A percentile compares a stretch with the other conserved stretches of the same genome.
phyloP scores from a whole-genome alignment of 768 basidiomycete genomes.

The Agrocybe praecox region DNA sequence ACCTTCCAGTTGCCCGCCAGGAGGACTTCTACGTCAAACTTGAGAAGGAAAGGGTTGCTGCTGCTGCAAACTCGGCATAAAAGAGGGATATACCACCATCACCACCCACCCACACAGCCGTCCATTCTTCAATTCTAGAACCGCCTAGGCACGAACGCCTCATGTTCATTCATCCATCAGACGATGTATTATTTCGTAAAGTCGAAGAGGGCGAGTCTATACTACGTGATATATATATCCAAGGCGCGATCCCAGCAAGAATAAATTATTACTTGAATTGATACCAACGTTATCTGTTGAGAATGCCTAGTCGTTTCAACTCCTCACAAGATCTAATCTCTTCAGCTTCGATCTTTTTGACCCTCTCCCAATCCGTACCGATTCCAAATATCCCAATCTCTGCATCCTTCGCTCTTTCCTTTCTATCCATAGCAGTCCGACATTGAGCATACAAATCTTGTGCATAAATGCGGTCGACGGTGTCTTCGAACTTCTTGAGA shows the following conservation, averaged over 20 bases:
- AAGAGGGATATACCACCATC: not conserved
- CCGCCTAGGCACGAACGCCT: slow-evolving; percentile 14
- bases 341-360: slow-evolving; percentile 71
- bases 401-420: slow-evolving; percentile 70
- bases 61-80: slow-evolving; percentile 11
- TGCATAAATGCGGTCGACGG: slow-evolving; percentile 76
- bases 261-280: slow-evolving; percentile 22
- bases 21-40: slow-evolving; percentile 88
- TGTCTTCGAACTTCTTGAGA: slow-evolving; percentile 68
- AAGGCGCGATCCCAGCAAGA: slow-evolving; percentile 18
- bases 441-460: slow-evolving; percentile 73
- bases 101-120: slow-evolving; percentile 4
- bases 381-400: slow-evolving; percentile 90
- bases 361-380: slow-evolving; percentile 91
- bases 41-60: slow-evolving; percentile 59
- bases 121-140: slow-evolving; percentile 21
- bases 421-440: slow-evolving; percentile 64
- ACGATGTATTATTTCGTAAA: slow-evolving; percentile 16
- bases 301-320: slow-evolving; percentile 62
- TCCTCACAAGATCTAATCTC: slow-evolving; percentile 78
- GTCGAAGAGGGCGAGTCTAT: slow-evolving; percentile 13
- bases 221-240: slow-evolving; percentile 25
- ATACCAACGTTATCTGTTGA: slow-evolving; percentile 25
- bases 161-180: slow-evolving; percentile 6
- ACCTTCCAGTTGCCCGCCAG: slow-evolving; percentile 69